Percentiles rank a stretch among this genome's conserved stretches.
These are phyloP conservation scores for Claviceps humidiphila DNA, from an alignment of 2,329 filamentous ascomycete species.

Conservation along the genomic window DNA sequence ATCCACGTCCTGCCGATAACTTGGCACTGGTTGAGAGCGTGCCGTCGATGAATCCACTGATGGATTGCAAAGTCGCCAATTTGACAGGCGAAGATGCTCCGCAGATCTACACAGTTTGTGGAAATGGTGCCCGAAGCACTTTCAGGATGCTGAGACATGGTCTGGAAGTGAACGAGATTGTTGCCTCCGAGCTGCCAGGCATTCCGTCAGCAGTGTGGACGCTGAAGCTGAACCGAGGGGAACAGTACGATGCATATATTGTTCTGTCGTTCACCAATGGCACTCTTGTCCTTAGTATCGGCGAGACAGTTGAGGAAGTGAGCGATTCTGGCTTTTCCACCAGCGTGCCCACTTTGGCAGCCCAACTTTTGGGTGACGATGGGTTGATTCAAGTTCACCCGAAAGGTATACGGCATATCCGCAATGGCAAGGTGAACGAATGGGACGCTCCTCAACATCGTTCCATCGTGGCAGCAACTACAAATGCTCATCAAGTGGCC, in stretches of 20 bases:
- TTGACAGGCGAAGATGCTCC: conserved; percentile 85
- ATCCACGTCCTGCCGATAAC: conserved; percentile 67
- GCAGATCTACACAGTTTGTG: conserved; percentile 89
- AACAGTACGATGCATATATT: conserved; percentile 88
- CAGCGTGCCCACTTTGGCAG: conserved; percentile 76
- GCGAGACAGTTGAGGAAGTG: conserved; percentile 92
- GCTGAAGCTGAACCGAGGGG: conserved; percentile 67
- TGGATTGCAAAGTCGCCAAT: conserved; percentile 87
- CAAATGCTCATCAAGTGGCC: conserved; percentile 85
- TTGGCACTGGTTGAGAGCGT: conserved; percentile 74
- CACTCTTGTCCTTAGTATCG: conserved; percentile 86
- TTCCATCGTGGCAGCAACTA: conserved; percentile 86
- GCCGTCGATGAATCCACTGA: conserved; percentile 77
- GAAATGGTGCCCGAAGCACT: conserved; percentile 74
- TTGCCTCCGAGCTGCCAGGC: conserved; percentile 82
- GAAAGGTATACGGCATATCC: conserved; percentile 88
- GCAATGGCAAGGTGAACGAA: conserved; percentile 67
- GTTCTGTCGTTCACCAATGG: conserved; percentile 85
- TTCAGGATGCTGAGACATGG: conserved; percentile 91
- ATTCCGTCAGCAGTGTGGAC: conserved; percentile 93
- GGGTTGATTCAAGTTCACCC: conserved; percentile 89
- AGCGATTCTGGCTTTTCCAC: conserved; percentile 86
- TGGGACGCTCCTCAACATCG: conserved; percentile 90
- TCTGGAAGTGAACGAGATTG: conserved; percentile 83
- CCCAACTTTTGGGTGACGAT: conserved; percentile 88